Evolutionary conservation across 208 protist species (phyloP).

Genomic region (Phytomonas sp.): DNA sequence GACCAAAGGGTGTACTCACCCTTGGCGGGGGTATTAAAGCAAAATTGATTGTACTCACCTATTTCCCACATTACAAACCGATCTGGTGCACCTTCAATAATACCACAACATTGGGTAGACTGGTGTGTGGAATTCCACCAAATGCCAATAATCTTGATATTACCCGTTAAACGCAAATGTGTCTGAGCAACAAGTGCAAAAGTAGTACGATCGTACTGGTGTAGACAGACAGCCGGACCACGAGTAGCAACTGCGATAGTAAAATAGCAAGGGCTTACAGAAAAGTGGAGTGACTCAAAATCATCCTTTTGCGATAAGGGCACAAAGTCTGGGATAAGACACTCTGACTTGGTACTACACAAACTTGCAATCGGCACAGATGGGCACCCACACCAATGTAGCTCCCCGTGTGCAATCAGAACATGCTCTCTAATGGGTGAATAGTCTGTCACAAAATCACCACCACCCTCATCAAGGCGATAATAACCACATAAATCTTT

Average conservation of each 20-base stretch:
- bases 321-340: constrained; percentile 61
- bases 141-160: neutral
- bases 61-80: constrained; percentile 68
- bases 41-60: constrained; percentile 19
- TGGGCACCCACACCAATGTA: constrained; percentile 44
- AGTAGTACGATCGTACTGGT: constrained; percentile 10
- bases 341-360: neutral
- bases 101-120: neutral
- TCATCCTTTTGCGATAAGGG: constrained; percentile 53
- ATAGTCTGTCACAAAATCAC: constrained; percentile 72
- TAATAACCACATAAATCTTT: constrained; percentile 60
- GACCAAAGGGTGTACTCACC: constrained; percentile 38
- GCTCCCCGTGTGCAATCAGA: constrained; percentile 38
- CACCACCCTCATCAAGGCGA: constrained; percentile 70
- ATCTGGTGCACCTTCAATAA: neutral
- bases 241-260: constrained; percentile 19
- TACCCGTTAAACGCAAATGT: constrained; percentile 1
- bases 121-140: neutral
- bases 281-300: constrained; percentile 45
- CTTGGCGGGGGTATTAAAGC: constrained; percentile 3
- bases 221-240: neutral
- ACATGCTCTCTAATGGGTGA: constrained; percentile 40
- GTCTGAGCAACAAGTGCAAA: constrained; percentile 16
- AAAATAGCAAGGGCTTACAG: constrained; percentile 38
- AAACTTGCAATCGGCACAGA: constrained; percentile 22